These are phyloP conservation scores for Entoloma clypeatum DNA, from an alignment of 1,284 basidiomycete genomes.

Conservation along the genomic window DNA sequence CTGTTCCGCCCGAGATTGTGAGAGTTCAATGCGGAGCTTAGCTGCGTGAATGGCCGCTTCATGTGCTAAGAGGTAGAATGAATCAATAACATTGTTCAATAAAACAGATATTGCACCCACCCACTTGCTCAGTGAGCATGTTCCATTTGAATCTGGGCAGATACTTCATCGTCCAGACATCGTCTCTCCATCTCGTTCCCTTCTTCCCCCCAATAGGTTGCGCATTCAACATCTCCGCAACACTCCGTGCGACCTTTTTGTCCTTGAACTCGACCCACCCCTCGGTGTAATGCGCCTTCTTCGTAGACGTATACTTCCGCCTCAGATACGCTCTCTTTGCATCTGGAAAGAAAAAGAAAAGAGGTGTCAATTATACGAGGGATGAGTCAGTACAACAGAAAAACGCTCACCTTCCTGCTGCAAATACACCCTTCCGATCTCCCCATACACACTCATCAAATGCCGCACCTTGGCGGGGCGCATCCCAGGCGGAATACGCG, in stretches of 20 bases:
- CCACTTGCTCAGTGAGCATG: slow-evolving; percentile 98
- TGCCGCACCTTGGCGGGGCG: slow-evolving; percentile 95
- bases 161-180: slow-evolving; percentile 99
- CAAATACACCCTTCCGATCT: slow-evolving; percentile 82
- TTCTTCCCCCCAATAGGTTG: slow-evolving; percentile 95
- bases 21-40: slow-evolving; percentile 85
- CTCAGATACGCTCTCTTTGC: slow-evolving; percentile 74
- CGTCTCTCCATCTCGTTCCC: slow-evolving; percentile 88
- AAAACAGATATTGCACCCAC: slow-evolving; percentile 47
- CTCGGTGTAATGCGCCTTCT: slow-evolving; percentile 86
- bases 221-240: slow-evolving; percentile 95
- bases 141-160: slow-evolving; percentile 98
- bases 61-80: slow-evolving; percentile 57
- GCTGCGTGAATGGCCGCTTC: slow-evolving; percentile 89
- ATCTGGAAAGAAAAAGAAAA: slow-evolving; percentile 42
- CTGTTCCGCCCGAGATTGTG: slow-evolving; percentile 87
- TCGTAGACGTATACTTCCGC: slow-evolving; percentile 75
- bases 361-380: neutral
- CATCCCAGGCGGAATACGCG: slow-evolving; percentile 98
- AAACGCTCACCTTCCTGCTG: slow-evolving; percentile 70
- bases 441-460: slow-evolving; percentile 82
- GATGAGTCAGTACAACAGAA: too few relatives aligned
- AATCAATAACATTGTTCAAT: neutral
- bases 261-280: slow-evolving; percentile 99
- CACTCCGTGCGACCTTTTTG: slow-evolving; percentile 86